Conservation (phyloP, 1,284 basidiomycete species). For the Cutaneotrichosporon sp. region DNA sequence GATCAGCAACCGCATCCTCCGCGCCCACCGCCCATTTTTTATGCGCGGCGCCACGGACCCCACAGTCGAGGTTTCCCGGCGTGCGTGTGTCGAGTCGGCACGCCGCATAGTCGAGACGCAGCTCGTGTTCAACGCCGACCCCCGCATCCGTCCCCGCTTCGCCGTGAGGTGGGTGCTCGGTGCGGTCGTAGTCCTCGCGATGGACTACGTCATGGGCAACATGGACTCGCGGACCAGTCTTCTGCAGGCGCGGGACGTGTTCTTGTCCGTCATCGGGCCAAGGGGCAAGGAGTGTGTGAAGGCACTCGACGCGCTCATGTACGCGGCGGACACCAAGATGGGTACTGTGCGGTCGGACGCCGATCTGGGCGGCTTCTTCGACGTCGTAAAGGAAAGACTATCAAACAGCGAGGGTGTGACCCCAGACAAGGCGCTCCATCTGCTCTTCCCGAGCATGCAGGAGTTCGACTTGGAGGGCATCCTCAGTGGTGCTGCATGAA, state of each 20-base stretch:
- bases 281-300: not conserved
- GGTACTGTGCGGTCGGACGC: not conserved
- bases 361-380: not conserved
- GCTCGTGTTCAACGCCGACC: constrained; percentile 3
- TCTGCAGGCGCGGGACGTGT: constrained; percentile 6
- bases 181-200: constrained; percentile 18
- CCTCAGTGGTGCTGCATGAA: not conserved
- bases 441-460: not conserved
- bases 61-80: not conserved
- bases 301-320: not conserved
- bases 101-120: constrained; percentile 16
- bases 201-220: constrained; percentile 12
- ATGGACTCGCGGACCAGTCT: not conserved
- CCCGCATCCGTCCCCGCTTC: constrained; percentile 14
- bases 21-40: constrained; percentile 24
- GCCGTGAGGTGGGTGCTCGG: constrained; percentile 21
- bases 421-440: not conserved
- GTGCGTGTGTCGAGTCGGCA: not conserved
- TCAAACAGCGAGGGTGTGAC: not conserved
- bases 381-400: not conserved
- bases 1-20: constrained; percentile 23
- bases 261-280: not conserved
- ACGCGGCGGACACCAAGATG: not conserved
- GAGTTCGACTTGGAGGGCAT: constrained; percentile 1
- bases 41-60: constrained; percentile 10